These are phyloP conservation scores for Porphyrellus cyaneotinctus DNA, from an alignment of 768 basidiomycete genomes.

Conservation along the genomic window DNA sequence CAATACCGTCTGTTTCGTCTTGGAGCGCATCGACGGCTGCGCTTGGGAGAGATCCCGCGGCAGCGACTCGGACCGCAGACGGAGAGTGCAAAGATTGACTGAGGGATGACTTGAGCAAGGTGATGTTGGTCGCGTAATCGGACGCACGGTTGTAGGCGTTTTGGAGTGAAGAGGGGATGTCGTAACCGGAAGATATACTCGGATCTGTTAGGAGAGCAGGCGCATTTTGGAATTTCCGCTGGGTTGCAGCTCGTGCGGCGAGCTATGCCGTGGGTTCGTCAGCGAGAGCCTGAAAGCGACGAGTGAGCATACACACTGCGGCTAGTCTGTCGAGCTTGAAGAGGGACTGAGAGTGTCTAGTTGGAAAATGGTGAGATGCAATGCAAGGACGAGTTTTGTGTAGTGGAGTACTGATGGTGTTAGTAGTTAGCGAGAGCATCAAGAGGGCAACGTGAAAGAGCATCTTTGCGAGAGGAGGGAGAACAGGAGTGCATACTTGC, in stretches of 20 bases:
- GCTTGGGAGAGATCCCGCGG: neutral
- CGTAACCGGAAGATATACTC: slow-evolving; percentile 2
- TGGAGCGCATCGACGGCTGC: slow-evolving; percentile 26
- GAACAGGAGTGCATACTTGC: too few relatives aligned
- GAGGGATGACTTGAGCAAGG: neutral
- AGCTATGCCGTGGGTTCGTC: slow-evolving; percentile 9
- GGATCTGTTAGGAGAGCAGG: slow-evolving; percentile 12
- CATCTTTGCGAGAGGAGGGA: slow-evolving; percentile 7
- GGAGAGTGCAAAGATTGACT: neutral
- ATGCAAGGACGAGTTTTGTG: neutral
- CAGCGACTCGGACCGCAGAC: neutral
- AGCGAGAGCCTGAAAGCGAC: neutral
- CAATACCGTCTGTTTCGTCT: slow-evolving; percentile 36
- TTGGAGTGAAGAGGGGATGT: slow-evolving; percentile 13
- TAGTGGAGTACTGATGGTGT: slow-evolving; percentile 13
- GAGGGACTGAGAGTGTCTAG: neutral
- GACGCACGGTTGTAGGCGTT: slow-evolving; percentile 16
- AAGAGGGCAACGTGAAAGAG: slow-evolving; percentile 1
- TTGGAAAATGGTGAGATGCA: neutral
- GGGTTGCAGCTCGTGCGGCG: slow-evolving; percentile 8
- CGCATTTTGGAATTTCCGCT: slow-evolving; percentile 18
- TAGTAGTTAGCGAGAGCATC: slow-evolving; percentile 2
- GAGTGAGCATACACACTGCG: slow-evolving; percentile 6
- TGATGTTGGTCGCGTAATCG: slow-evolving; percentile 15
- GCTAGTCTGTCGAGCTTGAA: neutral